phyloP scores from a whole-genome alignment of 1,284 basidiomycete genomes.

The Apiotrichum veenhuisii region DNA sequence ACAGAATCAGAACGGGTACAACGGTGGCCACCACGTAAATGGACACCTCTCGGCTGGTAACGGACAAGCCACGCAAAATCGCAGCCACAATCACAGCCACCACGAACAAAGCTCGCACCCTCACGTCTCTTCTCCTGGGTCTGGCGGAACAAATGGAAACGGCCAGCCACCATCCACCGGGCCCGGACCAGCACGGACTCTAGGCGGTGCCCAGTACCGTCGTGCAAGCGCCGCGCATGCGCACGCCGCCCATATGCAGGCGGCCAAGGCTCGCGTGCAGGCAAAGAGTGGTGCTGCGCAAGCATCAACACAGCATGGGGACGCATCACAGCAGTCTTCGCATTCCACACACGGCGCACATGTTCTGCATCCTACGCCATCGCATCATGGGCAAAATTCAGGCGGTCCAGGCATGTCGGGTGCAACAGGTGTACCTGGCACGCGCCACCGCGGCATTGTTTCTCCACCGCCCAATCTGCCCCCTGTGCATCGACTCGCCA shows the following conservation, averaged over 20 bases:
- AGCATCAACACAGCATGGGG: too few relatives aligned
- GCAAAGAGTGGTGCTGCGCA: background rate
- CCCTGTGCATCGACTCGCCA: background rate
- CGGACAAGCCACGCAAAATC: background rate
- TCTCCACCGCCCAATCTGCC: slow-evolving; percentile 2
- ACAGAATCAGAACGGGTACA: background rate
- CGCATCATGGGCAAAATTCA: background rate
- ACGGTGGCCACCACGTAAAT: background rate
- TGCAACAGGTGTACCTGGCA: background rate
- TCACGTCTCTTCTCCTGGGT: background rate
- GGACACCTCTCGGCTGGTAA: background rate
- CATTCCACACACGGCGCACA: background rate
- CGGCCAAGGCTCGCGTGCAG: background rate
- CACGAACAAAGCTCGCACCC: background rate
- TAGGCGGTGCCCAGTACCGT: background rate
- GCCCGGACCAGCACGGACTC: background rate
- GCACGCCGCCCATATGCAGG: background rate
- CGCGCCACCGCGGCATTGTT: slow-evolving; percentile 1
- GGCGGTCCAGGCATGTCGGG: background rate
- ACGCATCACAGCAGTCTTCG: background rate
- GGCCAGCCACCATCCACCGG: background rate
- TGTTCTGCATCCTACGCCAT: background rate
- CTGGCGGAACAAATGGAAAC: background rate
- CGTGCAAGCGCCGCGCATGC: background rate
- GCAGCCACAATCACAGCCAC: background rate